Conservation (phyloP, 371 early-diverging fungal species). For the Chytridium lagenaria region DNA sequence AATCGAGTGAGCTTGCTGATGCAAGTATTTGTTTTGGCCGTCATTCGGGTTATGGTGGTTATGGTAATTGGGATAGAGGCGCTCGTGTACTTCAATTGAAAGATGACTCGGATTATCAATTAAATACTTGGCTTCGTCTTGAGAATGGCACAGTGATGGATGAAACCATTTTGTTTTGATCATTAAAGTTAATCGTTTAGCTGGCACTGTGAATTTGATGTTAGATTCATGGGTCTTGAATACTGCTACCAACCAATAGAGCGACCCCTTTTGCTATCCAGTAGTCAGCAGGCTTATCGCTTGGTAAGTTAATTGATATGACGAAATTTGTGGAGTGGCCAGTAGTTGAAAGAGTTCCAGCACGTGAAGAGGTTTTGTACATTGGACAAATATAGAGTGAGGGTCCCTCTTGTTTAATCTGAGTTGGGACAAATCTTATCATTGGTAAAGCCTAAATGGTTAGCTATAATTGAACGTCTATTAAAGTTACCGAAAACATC, state of each 20-base stretch:
- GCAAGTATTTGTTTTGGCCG: slow-evolving; percentile 15
- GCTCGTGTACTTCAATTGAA: slow-evolving; percentile 12
- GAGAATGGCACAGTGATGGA: slow-evolving; percentile 15
- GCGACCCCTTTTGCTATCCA: slow-evolving; percentile 66
- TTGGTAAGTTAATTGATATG: slow-evolving; percentile 51
- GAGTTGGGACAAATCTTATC: slow-evolving; percentile 59
- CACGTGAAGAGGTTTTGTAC: slow-evolving; percentile 63
- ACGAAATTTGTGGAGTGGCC: slow-evolving; percentile 67
- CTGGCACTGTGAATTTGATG: slow-evolving; percentile 2
- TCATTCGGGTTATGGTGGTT: slow-evolving; percentile 33
- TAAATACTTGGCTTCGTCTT: slow-evolving; percentile 14
- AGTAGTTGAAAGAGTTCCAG: slow-evolving; percentile 62
- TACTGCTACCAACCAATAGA: neutral
- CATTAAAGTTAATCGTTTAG: slow-evolving; percentile 3
- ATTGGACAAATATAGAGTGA: slow-evolving; percentile 57
- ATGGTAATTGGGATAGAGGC: slow-evolving; percentile 29
- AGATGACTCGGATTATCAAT: no score
- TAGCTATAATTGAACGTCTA: slow-evolving; percentile 2
- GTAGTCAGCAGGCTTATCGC: slow-evolving; percentile 54
- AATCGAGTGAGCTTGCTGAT: neutral
- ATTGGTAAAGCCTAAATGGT: slow-evolving; percentile 55
- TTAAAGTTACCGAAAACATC: slow-evolving; percentile 59
- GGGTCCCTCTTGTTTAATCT: slow-evolving; percentile 35
- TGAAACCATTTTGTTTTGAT: neutral
- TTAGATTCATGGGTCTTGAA: neutral